phyloP scores from a whole-genome alignment of 768 basidiomycete species.

The Naganishia kalamii region DNA sequence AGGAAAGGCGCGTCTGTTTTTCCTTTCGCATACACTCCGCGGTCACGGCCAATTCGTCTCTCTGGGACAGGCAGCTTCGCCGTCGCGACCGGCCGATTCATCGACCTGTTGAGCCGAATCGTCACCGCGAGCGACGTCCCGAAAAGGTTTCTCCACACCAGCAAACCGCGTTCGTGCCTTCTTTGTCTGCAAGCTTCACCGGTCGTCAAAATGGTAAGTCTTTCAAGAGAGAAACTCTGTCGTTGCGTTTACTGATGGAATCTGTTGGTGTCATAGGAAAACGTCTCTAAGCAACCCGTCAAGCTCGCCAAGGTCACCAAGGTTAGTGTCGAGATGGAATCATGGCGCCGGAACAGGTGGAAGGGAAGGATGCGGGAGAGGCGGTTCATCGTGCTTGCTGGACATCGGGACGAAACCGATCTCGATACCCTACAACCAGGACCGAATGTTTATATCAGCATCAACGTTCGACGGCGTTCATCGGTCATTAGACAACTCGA shows the following conservation, averaged over 20 bases:
- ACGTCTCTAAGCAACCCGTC: conserved; percentile 55
- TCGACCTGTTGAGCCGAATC: neutral
- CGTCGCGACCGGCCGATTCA: neutral
- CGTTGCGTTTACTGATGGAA: neutral
- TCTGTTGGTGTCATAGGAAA: conserved; percentile 32
- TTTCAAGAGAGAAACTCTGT: neutral
- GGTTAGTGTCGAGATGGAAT: conserved; percentile 51
- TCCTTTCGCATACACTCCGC: neutral
- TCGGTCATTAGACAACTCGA: too few species aligned
- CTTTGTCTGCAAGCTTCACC: conserved; percentile 15
- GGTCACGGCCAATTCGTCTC: neutral
- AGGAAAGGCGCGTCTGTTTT: neutral
- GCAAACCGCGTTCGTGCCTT: conserved; percentile 16
- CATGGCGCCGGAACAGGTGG: too few species aligned
- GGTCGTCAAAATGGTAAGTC: conserved; percentile 25
- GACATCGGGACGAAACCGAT: neutral
- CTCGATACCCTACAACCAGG: neutral
- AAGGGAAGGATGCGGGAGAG: neutral
- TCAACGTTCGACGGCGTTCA: too few species aligned
- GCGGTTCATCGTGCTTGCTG: neutral
- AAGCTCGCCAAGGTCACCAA: conserved; percentile 97
- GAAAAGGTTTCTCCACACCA: neutral
- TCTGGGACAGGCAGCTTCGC: neutral
- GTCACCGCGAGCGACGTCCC: neutral
- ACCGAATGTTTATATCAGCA: too few species aligned